Percentiles rank a stretch among this genome's conserved stretches.
These are phyloP conservation scores for Ricinus communis DNA, from an alignment of 345 rosid species.

Conservation along the genomic window DNA sequence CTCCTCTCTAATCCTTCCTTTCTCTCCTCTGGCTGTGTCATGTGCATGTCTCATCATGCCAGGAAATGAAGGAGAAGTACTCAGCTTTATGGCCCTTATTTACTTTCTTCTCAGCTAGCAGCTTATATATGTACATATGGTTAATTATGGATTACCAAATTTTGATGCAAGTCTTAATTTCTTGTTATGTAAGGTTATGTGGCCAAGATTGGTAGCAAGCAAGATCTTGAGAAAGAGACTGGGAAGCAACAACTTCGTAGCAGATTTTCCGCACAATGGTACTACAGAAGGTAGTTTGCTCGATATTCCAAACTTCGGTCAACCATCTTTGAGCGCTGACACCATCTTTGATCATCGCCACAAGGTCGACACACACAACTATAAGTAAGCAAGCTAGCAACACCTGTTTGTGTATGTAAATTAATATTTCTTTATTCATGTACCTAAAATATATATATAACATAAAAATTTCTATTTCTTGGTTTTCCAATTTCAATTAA, in stretches of 20 bases:
- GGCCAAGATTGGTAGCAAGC: constrained; percentile 75
- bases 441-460: no score
- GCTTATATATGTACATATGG: not conserved
- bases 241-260: constrained; percentile 75
- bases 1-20: not conserved
- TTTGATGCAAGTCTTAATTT: no score
- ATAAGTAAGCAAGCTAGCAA: constrained; percentile 42
- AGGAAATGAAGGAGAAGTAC: constrained; percentile 46
- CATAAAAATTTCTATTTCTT: no score
- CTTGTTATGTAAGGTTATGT: no score
- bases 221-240: constrained; percentile 58
- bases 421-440: not conserved
- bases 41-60: constrained; percentile 30
- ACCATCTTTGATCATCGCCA: constrained; percentile 36
- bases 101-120: not conserved
- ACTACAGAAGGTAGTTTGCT: constrained; percentile 25
- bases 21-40: constrained; percentile 6
- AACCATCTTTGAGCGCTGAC: constrained; percentile 30
- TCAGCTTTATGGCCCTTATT: not conserved
- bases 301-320: constrained; percentile 33
- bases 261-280: constrained; percentile 53
- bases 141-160: no score
- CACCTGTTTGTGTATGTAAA: no score
- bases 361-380: constrained; percentile 39
- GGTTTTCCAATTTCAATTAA: no score